Evolutionary conservation across 805 yeast species (phyloP).

Genomic region (Barnettozyma vustinii): DNA sequence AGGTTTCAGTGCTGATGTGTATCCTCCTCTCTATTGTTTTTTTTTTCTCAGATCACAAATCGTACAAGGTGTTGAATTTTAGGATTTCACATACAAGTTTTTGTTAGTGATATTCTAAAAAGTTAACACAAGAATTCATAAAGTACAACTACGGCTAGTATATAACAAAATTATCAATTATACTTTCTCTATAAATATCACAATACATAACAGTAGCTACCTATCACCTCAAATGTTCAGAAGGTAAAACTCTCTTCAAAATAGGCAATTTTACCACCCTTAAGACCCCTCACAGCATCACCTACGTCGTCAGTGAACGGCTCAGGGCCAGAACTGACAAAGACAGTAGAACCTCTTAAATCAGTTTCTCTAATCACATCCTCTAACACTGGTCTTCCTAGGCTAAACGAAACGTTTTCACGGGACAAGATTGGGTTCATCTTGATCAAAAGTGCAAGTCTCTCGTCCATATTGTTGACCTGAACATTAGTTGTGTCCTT

Average conservation of each 20-base stretch:
- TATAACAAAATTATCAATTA: no score
- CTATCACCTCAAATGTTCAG: neutral
- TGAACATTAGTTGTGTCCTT: neutral
- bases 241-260: neutral
- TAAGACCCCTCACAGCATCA: conserved; percentile 37
- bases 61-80: neutral
- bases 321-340: conserved; percentile 61
- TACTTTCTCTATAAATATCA: neutral
- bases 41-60: neutral
- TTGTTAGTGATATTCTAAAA: neutral
- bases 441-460: neutral
- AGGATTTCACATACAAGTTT: neutral
- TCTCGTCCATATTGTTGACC: conserved; percentile 1
- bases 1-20: neutral
- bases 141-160: neutral
- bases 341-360: conserved; percentile 37
- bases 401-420: conserved; percentile 1
- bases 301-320: conserved; percentile 53
- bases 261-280: neutral
- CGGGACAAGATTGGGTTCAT: conserved; percentile 1
- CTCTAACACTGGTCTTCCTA: conserved; percentile 11
- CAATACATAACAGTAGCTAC: no score
- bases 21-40: neutral
- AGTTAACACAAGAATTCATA: neutral
- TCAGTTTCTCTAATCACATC: conserved; percentile 12